Base-by-base conservation (phyloP, 148 eudicot genomes). In the Vaccinium myrtillus region DNA sequence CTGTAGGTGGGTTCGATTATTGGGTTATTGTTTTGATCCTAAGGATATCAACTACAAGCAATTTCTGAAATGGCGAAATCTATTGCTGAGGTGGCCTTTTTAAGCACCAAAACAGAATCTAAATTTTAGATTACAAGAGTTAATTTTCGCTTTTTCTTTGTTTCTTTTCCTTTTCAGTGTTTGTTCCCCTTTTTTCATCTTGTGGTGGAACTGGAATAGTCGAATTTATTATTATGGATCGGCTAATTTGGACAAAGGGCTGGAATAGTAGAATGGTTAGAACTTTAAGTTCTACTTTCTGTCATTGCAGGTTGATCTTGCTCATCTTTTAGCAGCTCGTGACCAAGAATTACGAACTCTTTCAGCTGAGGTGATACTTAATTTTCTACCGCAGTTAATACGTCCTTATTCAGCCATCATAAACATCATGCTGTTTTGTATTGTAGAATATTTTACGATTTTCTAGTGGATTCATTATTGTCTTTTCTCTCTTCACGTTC, bases 341-440 rank as follows among this genome's bases (percentile, higher is more conserved):
- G 99, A 97, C 77, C 99, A 97, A 90, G 99, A 97, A 89, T 87
- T 97, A 32, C 92, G 99, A 61, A 97, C 99, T 81, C 92, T 95
- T 88, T 95, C 99, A 84, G 99, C 99, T 87, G 99, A 97, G 99
- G 99, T 95, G 90, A 82, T 85, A 23, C 51, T 32, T 79, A 63
- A 7, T 76, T 80, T 58, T 39, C 58, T 8, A 36, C n/a, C 50
- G 9, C n/a, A 36, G 9, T 59, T 1, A 30, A 6, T 14, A 1
- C 16, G 0, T 14, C 14, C 10, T 3, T 74, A 67, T 81, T 59
- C 74, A 81, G 10, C 69, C 8, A 23, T 13, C 3, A 27, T 5
- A 21, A 23, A 23, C 73, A 59, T 39, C 19, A 18, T 16, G 49
- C 30, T 56, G 15, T 39, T 23, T 48, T 0, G 27, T 81, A 2